Evolutionary conservation across 805 yeast genomes (phyloP).

Genomic region (Myxozyma geophila): DNA sequence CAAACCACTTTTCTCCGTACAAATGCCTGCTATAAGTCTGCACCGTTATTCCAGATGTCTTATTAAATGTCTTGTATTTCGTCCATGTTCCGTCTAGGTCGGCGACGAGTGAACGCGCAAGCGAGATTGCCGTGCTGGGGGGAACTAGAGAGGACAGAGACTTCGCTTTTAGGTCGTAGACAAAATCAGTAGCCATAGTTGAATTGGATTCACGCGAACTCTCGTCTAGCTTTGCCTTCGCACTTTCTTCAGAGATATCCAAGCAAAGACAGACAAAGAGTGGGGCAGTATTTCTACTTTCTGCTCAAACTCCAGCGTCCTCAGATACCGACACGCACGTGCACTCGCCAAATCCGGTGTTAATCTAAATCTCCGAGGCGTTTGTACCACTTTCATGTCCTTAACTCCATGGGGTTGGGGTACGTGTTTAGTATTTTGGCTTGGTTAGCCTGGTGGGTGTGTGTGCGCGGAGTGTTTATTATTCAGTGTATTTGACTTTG

Average conservation of each 20-base stretch:
- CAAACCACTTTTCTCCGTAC: constrained; percentile 46
- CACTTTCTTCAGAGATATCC: not conserved
- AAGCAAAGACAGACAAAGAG: too few species aligned
- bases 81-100: constrained; percentile 25
- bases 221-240: too few species aligned
- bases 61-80: not conserved
- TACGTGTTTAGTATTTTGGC: not conserved
- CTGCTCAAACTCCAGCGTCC: too few species aligned
- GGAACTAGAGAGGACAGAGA: constrained; percentile 13
- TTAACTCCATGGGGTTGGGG: constrained; percentile 6
- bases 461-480: too few species aligned
- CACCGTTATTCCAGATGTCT: constrained; percentile 11
- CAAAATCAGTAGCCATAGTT: constrained; percentile 21
- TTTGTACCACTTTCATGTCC: not conserved
- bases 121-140: constrained; percentile 24
- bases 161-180: constrained; percentile 24
- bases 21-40: constrained; percentile 19
- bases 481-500: too few species aligned
- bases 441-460: not conserved
- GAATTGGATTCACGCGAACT: not conserved
- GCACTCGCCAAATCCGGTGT: constrained; percentile 3
- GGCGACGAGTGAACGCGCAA: constrained; percentile 29
- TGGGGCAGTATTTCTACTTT: not conserved
- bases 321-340: not conserved
- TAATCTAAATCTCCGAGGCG: constrained; percentile 2